Base-by-base conservation (phyloP, 2,329 filamentous ascomycete genomes). In the Phyllachora maydis region DNA sequence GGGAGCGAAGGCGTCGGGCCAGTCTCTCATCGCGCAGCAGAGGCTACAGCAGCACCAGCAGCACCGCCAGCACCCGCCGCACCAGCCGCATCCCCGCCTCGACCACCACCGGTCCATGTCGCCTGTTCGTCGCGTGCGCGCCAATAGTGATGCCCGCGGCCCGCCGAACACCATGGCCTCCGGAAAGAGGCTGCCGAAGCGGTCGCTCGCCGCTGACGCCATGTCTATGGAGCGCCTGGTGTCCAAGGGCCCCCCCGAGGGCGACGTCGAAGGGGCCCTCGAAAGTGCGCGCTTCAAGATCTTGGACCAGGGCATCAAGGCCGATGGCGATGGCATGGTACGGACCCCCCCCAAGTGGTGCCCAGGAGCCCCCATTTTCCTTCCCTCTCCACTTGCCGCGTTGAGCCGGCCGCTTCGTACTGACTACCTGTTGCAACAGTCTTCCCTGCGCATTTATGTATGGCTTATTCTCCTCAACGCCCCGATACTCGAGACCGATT, bases 391-490 rank as follows among this genome's bases (percentile, higher is more conserved):
- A 5, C 14, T 18, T 4, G n/a, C 14, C 16, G 16, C 24, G 8
- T 20, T 27, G n/a, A 30, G 21, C n/a, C 11, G 6, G 14, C 15
- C 12, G 15, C 16, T 4, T 14, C 16, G n/a, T n/a, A n/a, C n/a
- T n/a, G n/a, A n/a, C n/a, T n/a, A n/a, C n/a, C n/a, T n/a, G n/a
- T n/a, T n/a, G n/a, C n/a, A n/a, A n/a, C 38, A 92, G 85, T 98
- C 88, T 11, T 74, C 82, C 21, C 57, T 88, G 31, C 74, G 88
- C 39, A 90, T 95, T 43, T 95, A 98, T 46, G 68, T 91, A 33
- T 98, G 88, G 88, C 65, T 95, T 19, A 78, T 92, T 35, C 66
- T 98, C 8, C 73, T 98, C 36, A 78, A 92, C 41, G 73, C 83
- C 16, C 72, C 81, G 5, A 69, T 91, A 20, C 56, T 93, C 32